A percentile compares a stretch with the other conserved stretches of the same genome.
phyloP scores from a whole-genome alignment of 345 rosid species.

The Acer yangbiense region DNA sequence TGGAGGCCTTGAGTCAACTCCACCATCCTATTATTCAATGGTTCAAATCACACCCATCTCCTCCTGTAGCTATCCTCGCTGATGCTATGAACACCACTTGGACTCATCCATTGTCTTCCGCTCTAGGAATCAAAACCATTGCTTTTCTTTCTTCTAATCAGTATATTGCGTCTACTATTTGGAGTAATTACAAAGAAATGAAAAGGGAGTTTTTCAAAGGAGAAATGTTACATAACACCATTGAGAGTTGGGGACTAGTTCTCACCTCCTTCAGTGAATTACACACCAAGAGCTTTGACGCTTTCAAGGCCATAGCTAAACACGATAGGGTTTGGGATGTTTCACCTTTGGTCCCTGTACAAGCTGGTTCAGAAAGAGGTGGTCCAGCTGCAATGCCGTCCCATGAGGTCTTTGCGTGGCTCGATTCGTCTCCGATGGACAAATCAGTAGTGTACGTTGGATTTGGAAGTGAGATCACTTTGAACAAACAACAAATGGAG shows the following conservation, averaged over 20 bases:
- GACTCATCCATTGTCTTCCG: conserved; percentile 11
- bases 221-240: neutral
- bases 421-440: conserved; percentile 4
- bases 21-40: conserved; percentile 20
- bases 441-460: conserved; percentile 12
- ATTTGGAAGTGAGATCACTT: conserved; percentile 18
- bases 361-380: neutral
- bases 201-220: neutral
- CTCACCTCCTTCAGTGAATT: no score
- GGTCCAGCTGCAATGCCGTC: neutral
- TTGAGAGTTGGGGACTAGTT: neutral
- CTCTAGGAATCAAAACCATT: conserved; percentile 1
- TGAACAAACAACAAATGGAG: neutral
- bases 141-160: conserved; percentile 1
- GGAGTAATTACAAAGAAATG: neutral
- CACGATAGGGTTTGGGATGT: no score
- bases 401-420: conserved; percentile 3
- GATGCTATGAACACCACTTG: conserved; percentile 5
- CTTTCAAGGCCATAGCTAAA: no score
- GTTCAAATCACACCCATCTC: conserved; percentile 25
- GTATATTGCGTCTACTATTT: neutral
- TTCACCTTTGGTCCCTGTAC: no score
- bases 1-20: no score
- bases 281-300: no score
- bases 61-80: conserved; percentile 14